Base-by-base conservation (phyloP, 768 basidiomycete species). In the Mycena metata region DNA sequence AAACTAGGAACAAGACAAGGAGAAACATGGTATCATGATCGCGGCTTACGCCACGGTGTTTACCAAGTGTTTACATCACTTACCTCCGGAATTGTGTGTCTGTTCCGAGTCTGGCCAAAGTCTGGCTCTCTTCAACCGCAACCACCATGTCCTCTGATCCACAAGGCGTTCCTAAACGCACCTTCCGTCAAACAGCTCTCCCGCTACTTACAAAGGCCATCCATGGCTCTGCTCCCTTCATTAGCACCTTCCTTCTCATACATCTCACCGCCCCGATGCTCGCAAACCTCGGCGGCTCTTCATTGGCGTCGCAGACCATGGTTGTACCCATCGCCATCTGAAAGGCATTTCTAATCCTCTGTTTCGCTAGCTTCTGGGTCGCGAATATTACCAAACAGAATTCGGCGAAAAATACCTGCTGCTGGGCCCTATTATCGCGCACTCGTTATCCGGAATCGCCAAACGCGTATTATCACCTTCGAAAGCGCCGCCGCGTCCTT, bases 341-440 rank as follows among this genome's bases (percentile, higher is more conserved):
- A 23, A n/a, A 17, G 17, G 33, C 24, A 42, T 46, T 65, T 15
- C 60, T 46, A 33, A 46, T 7, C 21, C 39, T n/a, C 11, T 21
- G 36, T 45, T 19, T 11, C 16, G 47, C 11, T 72, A 96, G 93
- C 82, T 96, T 49, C 82, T 96, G 15, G 93, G 94, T 12, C 82
- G 94, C 60, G 94, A 95, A 79, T 95, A 94, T 79, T 96, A 96
- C 77, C 93, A 96, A 75, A 92, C 91, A 0, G 63, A 80, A 0
- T 84, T 90, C 58, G 87, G 87, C 23, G 94, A 96, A 77, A 87
- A 83, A 45, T 86, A 88, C 47, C 86, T 95, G 15, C 82, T 96
- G 12, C 81, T 92, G 36, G 79, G 81, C 1, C 94, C 95, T 0
- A 78, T 96, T n/a, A 80, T 80, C 35, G 74, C 90, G 11, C 95